Evolutionary conservation across 192 early-diverging fungal species (phyloP), one percentile per base, ranked within the genome.

Genomic region (Allomyces arbusculus): DNA sequence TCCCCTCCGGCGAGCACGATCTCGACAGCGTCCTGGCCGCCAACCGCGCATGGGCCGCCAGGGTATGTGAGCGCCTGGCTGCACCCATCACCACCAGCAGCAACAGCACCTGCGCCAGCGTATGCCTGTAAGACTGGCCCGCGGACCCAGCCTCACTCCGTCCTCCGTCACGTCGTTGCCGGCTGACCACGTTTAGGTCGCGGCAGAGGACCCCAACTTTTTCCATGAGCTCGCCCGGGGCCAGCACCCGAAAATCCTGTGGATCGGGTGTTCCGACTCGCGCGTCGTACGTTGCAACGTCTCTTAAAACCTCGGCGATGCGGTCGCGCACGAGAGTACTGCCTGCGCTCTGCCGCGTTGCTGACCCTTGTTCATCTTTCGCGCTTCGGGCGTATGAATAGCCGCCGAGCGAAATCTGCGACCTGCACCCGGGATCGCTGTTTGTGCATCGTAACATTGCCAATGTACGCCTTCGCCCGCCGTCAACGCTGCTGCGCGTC

Each of bases 401-500:
- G 20, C 16, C 20, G 50, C 50, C 16, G 16, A 14, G 16, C 12
- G 20, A 20, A 58, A 58, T 58, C 12, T 20, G 16, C 3, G 50
- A 58, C 50, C 20, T 58, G 2, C 75, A 77, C 25, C 86, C 87
- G 12, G 94, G 94, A 20, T 90, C 95, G 66, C 77, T 97, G 43
- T 99, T 99, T 76, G 89, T 95, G 12, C 92, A 95, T 77, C 82
- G 95, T 70, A 99, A 97, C 79, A 95, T 99, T 65, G 95, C 93
- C 69, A 58, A 58, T n/a, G 50, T 58, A n/a, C 16, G 12, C 12
- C 16, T 16, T 8, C 20, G 0, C 26, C 26, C 26, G 50, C 3
- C 33, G 33, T 40, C 33, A 7, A 8, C 8, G 33, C 33, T 40
- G 33, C 33, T 40, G 33, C 33, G 33, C 33, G 33, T 40, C 8